Percentiles rank a stretch among this genome's conserved stretches.
phyloP scores from a whole-genome alignment of 1,139 yeast species.

The Sugiyamaella novakii region DNA sequence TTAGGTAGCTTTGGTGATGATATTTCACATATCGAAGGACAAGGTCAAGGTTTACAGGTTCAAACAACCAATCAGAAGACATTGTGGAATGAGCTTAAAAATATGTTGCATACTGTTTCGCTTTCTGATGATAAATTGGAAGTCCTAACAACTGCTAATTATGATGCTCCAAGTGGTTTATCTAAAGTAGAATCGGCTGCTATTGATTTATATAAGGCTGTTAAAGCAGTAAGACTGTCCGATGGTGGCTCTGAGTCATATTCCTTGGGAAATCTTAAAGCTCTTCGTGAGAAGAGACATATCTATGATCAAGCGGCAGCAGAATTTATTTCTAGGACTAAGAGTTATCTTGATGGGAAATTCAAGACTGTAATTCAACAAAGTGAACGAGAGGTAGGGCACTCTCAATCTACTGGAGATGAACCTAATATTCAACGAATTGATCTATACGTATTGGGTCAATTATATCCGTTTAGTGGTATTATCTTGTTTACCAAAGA shows the following conservation, averaged over 20 bases:
- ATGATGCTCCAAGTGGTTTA: constrained; percentile 53
- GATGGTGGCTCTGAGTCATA: constrained; percentile 34
- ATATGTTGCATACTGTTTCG: constrained; percentile 68
- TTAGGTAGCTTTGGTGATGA: constrained; percentile 65
- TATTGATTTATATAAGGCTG: constrained; percentile 62
- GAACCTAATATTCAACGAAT: constrained; percentile 29
- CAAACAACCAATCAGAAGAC: constrained; percentile 78
- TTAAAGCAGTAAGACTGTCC: constrained; percentile 38
- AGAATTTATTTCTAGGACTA: constrained; percentile 47
- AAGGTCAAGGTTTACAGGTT: constrained; percentile 82
- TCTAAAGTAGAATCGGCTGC: constrained; percentile 59
- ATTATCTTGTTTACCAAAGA: constrained; percentile 67
- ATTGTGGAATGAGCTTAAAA: constrained; percentile 67
- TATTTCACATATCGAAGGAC: constrained; percentile 69
- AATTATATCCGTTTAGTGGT: constrained; percentile 58
- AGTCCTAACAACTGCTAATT: constrained; percentile 51
- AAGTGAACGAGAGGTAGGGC: constrained; percentile 22
- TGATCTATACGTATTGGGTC: constrained; percentile 28
- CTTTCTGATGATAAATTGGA: constrained; percentile 59
- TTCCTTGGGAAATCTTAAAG: constrained; percentile 68
- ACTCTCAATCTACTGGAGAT: constrained; percentile 15
- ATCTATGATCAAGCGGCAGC: constrained; percentile 61
- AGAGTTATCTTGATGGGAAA: constrained; percentile 48
- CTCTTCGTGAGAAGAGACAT: constrained; percentile 66
- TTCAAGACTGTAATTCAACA: constrained; percentile 42